These are phyloP conservation scores for Scheffersomyces ergatensis DNA, from an alignment of 805 yeast genomes.

Conservation along the genomic window DNA sequence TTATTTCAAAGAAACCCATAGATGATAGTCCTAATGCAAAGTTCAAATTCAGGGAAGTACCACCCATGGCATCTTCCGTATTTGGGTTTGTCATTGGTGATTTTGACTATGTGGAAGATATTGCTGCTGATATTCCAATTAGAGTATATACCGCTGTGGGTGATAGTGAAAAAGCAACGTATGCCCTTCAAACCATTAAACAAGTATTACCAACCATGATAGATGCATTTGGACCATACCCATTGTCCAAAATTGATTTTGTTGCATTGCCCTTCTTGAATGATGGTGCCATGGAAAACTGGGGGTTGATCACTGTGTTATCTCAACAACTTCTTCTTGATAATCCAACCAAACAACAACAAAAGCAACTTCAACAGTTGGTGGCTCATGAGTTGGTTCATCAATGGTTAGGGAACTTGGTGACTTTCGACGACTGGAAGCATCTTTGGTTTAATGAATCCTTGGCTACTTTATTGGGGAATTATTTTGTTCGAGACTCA, in stretches of 20 bases:
- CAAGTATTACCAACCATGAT: conserved; percentile 49
- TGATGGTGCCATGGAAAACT: conserved; percentile 82
- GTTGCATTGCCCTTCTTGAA: conserved; percentile 67
- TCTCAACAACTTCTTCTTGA: conserved; percentile 42
- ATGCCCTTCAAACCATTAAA: conserved; percentile 48
- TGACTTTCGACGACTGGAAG: conserved; percentile 67
- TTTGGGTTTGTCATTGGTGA: conserved; percentile 73
- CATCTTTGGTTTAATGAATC: conserved; percentile 75
- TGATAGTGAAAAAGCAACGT: conserved; percentile 43
- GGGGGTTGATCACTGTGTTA: conserved; percentile 64
- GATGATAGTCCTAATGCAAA: conserved; percentile 21
- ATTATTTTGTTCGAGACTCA: conserved; percentile 34
- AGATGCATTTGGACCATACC: conserved; percentile 47
- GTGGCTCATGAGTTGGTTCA: conserved; percentile 73
- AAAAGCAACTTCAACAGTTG: conserved; percentile 47
- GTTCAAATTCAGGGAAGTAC: conserved; percentile 51
- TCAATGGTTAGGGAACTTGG: conserved; percentile 75
- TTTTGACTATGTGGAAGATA: conserved; percentile 44
- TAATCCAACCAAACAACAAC: conserved; percentile 19
- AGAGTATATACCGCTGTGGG: conserved; percentile 58
- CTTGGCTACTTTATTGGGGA: conserved; percentile 74
- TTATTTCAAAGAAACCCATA: conserved; percentile 10
- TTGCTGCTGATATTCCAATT: conserved; percentile 33
- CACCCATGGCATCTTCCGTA: conserved; percentile 58
- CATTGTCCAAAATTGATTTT: conserved; percentile 64